Base-by-base conservation (phyloP, 345 rosid genomes). In the Lepidium aucheri region DNA sequence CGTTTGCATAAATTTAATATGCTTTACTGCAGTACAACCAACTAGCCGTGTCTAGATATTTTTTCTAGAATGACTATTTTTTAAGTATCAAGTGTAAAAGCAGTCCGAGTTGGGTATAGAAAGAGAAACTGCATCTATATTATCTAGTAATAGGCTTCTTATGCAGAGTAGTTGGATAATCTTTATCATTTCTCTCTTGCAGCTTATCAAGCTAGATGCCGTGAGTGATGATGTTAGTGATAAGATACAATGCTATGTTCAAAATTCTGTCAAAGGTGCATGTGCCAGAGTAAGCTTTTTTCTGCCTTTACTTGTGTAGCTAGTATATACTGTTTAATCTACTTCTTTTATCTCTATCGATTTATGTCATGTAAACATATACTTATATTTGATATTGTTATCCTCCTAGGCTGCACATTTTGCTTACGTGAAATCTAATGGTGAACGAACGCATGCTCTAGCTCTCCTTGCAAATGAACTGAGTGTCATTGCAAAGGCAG, bases 391-490 rank as follows among this genome's bases (percentile, higher is more conserved):
- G 20, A 64, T 45, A 16, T 57, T 43, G 30, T 69, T 56, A 12
- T 73, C 34, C 73, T 65, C 47, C 44, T 73, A 94, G 97, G 90
- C 76, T 63, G 82, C 81, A 58, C 78, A 78, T 69, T 66, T 78
- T 68, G 56, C 83, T 41, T 79, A 80, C 53, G 72, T 81, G 75
- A 86, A 79, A 73, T 82, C 84, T 63, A 78, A 82, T 72, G 80
- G 70, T 67, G 81, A 79, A 68, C 80, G 78, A 70, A 73, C 39
- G 9, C 96, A 86, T 75, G 90, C 89, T 54, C 79, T 94, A 74
- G 89, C 90, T 70, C 60, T 86, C 67, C 95, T 94, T 59, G 99
- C 92, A 51, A 82, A 83, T 69, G 95, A 88, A 78, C 83, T 94
- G 46, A 78, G 79, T 63, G 72, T 75, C 77, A 75, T 90, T 65